Base-by-base conservation (phyloP, 306 rosid genomes). In the Styphnolobium japonicum region DNA sequence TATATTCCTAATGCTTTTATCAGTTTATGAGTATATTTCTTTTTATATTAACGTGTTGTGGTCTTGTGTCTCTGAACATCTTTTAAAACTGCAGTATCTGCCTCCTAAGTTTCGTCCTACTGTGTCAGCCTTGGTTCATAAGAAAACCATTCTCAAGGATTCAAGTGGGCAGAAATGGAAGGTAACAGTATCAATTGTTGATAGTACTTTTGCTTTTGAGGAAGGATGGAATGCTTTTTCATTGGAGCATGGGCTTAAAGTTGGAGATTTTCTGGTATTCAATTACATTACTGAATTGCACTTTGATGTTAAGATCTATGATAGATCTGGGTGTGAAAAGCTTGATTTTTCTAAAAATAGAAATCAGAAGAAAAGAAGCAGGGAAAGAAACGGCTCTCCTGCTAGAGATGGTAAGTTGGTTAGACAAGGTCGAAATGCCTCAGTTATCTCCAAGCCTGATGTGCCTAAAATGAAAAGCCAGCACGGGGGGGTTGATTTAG, bases 211-310 rank as follows among this genome's bases (percentile, higher is more conserved):
- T 34, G 89, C 85, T 75, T 83, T 93, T 46, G 43, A 61, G 82
- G 76, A 79, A 76, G 98, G 98, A 71, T 93, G 98, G 98, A 51
- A 67, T 76, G 45, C 3, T 56, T 91, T 93, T 72, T 80, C 92
- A 18, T 40, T 6, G 55, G 81, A 82, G 29, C 92, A 89, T 60
- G 67, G 83, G 55, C 75, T 93, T 16, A 12, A 84, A 61, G 12
- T 80, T 67, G 98, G 98, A 72, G 70, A 91, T 60, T 52, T 91
- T 72, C 5, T 93, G 60, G 42, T 88, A 40, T 91, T 91, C 88
- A 31, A 76, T 75, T 81, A 80, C 68, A 22, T 80, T 7, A 71
- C 18, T 53, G 81, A 65, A 39, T 77, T 80, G 21, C 79, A 85
- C 78, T 87, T 93, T 66, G 36, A 51, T 79, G 98, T 91, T 66